A percentile compares a stretch with the other conserved stretches of the same genome.
Conservation (phyloP, 495 filamentous ascomycete genomes). For the Neurospora sublineolata region DNA sequence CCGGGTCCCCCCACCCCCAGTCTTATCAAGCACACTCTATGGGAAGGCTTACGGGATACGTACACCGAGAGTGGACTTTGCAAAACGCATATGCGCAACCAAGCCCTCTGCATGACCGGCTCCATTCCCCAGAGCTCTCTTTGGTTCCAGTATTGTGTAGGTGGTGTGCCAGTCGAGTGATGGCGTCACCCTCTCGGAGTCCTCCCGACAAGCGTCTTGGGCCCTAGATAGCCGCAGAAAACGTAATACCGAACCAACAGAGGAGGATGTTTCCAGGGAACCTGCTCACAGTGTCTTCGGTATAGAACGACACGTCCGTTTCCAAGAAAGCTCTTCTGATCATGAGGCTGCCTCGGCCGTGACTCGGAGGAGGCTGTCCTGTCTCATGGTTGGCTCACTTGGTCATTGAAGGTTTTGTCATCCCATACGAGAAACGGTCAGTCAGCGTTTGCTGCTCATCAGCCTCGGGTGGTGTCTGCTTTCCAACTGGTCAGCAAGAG, state of each 20-base stretch:
- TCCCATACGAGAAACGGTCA: not conserved
- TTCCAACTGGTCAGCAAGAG: not conserved
- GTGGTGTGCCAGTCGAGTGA: not conserved
- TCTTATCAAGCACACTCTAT: not conserved
- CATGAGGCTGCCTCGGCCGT: not conserved
- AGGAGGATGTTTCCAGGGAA: not conserved
- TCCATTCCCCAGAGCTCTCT: not conserved
- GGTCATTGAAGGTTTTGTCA: not conserved
- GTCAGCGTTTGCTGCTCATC: not conserved
- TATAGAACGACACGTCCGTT: not conserved
- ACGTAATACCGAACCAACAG: not conserved
- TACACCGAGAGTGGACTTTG: not conserved
- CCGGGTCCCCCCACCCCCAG: not conserved
- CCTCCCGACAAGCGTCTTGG: not conserved
- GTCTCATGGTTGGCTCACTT: not conserved
- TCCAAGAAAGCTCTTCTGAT: not conserved
- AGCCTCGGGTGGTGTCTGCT: not conserved
- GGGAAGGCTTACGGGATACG: not conserved
- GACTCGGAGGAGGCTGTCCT: not conserved
- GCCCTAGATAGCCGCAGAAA: not conserved
- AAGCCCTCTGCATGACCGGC: not conserved
- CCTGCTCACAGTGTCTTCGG: not conserved
- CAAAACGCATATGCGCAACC: not conserved
- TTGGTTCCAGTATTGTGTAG: not conserved
- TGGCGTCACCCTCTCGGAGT: not conserved